phyloP scores from a whole-genome alignment of 1,284 basidiomycete species.

The Heterobasidion parviporum region DNA sequence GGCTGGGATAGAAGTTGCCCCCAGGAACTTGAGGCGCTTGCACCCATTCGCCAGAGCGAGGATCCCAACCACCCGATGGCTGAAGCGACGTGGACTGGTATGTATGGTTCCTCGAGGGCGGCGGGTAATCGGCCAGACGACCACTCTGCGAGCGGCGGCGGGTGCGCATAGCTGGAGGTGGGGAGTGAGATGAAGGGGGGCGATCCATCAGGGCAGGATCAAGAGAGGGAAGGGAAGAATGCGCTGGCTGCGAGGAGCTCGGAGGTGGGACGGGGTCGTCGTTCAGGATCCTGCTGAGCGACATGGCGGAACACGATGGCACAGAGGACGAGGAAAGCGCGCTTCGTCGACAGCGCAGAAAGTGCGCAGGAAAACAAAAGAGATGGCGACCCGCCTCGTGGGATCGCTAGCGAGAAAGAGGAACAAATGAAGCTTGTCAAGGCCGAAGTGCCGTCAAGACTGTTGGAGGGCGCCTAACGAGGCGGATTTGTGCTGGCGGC shows the following conservation, averaged over 20 bases:
- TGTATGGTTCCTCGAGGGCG: neutral
- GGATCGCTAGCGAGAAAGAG: neutral
- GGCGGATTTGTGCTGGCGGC: neutral
- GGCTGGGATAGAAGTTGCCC: constrained; percentile 28
- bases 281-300: constrained; percentile 23
- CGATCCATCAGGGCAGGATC: constrained; percentile 2
- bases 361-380: neutral
- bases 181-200: constrained; percentile 5
- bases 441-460: neutral
- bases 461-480: neutral
- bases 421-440: neutral
- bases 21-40: constrained; percentile 29
- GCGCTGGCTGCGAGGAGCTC: neutral
- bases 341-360: neutral
- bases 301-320: constrained; percentile 14
- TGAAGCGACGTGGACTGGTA: constrained; percentile 4
- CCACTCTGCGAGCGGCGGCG: constrained; percentile 6
- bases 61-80: constrained; percentile 6
- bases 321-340: neutral
- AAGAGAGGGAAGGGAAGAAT: neutral
- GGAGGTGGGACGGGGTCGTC: constrained; percentile 13
- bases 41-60: constrained; percentile 24
- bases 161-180: constrained; percentile 5
- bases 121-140: constrained; percentile 1
- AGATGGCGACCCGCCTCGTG: neutral